Conservation (phyloP, 1,139 yeast species). For the Candida sp. region DNA sequence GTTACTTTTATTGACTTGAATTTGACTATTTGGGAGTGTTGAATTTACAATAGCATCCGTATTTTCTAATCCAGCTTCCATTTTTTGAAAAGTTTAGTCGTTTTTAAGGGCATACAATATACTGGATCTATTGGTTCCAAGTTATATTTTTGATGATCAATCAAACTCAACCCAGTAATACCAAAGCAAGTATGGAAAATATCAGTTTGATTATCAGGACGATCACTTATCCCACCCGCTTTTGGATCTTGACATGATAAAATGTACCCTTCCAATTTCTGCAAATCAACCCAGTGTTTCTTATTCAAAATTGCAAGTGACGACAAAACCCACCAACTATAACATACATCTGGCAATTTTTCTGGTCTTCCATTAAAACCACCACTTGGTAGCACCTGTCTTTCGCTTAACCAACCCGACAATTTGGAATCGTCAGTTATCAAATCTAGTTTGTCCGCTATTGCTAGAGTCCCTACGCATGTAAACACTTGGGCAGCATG, state of each 20-base stretch:
- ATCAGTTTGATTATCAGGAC: slow-evolving; percentile 89
- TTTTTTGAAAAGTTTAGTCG: slow-evolving; percentile 44
- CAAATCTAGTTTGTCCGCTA: slow-evolving; percentile 55
- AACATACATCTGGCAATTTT: slow-evolving; percentile 93
- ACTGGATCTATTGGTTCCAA: slow-evolving; percentile 73
- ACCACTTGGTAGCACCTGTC: slow-evolving; percentile 80
- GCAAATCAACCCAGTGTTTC: slow-evolving; percentile 71
- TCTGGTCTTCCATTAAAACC: slow-evolving; percentile 98
- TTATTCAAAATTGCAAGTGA: slow-evolving; percentile 66
- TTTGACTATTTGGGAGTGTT: too few species aligned
- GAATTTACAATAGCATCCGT: background rate
- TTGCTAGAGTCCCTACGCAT: slow-evolving; percentile 77
- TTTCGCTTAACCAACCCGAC: slow-evolving; percentile 77
- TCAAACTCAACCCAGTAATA: slow-evolving; percentile 76
- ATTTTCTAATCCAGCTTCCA: slow-evolving; percentile 24
- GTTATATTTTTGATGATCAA: slow-evolving; percentile 49
- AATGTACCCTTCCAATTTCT: slow-evolving; percentile 61
- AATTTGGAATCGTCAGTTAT: slow-evolving; percentile 48
- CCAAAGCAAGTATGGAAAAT: slow-evolving; percentile 94
- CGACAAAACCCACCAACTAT: slow-evolving; percentile 97
- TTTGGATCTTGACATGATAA: slow-evolving; percentile 72
- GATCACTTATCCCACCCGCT: slow-evolving; percentile 87
- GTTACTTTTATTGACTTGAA: too few species aligned
- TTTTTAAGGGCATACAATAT: slow-evolving; percentile 71
- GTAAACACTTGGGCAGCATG: slow-evolving; percentile 94